Evolutionary conservation across 176 grass and related monocot species (phyloP).

Genomic region (Olyra latifolia): DNA sequence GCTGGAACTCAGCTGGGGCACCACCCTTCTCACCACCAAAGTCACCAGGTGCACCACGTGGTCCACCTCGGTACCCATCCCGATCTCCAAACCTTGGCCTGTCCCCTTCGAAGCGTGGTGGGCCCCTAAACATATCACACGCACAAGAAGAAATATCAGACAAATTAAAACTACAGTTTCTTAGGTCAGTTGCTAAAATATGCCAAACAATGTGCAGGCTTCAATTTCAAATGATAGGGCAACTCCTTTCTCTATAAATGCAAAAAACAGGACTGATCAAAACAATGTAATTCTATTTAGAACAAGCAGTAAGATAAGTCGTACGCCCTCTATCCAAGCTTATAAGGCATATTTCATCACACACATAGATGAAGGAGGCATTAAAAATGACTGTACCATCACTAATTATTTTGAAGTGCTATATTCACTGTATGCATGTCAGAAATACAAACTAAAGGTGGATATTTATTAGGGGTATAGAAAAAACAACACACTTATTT

Average conservation of each 20-base stretch:
- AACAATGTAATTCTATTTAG: not conserved
- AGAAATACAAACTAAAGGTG: too few species aligned
- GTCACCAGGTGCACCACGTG: constrained; percentile 62
- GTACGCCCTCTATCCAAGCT: not conserved
- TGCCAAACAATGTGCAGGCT: not conserved
- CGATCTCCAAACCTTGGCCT: constrained; percentile 77
- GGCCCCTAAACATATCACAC: constrained; percentile 46
- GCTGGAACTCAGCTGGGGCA: constrained; percentile 72
- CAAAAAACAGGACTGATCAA: not conserved
- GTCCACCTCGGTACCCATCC: constrained; percentile 66
- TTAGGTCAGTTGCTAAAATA: not conserved
- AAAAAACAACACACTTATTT: too few species aligned
- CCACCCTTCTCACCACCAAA: constrained; percentile 73
- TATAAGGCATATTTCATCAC: too few species aligned
- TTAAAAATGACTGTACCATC: too few species aligned
- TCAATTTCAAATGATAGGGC: not conserved
- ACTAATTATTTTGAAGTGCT: too few species aligned
- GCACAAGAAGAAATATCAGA: not conserved
- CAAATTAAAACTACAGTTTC: not conserved
- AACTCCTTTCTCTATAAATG: not conserved
- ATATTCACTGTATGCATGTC: too few species aligned
- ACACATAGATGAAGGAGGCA: too few species aligned
- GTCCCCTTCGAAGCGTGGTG: constrained; percentile 66
- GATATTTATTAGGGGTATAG: too few species aligned
- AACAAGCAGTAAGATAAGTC: not conserved